Conservation (phyloP, 306 rosid species). For the Dicorynia guianensis region DNA sequence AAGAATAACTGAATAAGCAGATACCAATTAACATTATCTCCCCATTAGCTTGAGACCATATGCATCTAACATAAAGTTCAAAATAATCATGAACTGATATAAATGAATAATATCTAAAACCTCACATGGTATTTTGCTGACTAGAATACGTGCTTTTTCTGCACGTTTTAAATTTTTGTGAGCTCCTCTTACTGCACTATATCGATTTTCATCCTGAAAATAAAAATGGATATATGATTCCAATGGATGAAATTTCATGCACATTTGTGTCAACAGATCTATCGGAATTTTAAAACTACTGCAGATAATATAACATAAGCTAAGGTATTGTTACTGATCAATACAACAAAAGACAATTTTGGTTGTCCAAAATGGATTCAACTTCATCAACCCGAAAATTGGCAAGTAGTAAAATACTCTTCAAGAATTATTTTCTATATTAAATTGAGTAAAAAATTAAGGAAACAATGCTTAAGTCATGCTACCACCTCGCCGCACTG, state of each 20-base stretch:
- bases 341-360: neutral
- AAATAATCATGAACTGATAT: constrained; percentile 1
- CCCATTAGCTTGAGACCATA: constrained; percentile 2
- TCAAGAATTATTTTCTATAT: constrained; percentile 1
- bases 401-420: constrained; percentile 2
- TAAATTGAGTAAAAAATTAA: neutral
- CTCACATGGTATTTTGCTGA: constrained; percentile 83
- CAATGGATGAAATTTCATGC: constrained; percentile 5
- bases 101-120: constrained; percentile 17
- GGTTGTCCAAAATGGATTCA: no score
- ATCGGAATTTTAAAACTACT: constrained; percentile 11
- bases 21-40: constrained; percentile 9
- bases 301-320: constrained; percentile 1
- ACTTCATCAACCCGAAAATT: constrained; percentile 23
- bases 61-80: constrained; percentile 25
- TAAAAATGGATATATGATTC: constrained; percentile 27
- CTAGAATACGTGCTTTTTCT: constrained; percentile 83
- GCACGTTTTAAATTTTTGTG: constrained; percentile 94
- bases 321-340: neutral
- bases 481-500: no score
- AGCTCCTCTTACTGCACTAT: constrained; percentile 89
- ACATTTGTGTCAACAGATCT: neutral
- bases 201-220: constrained; percentile 87
- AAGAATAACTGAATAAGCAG: constrained; percentile 24
- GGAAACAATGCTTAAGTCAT: no score